Evolutionary conservation across 169 alveolate genomes (phyloP), one percentile per base, ranked within the genome.

Genomic region (Theileria equi): DNA sequence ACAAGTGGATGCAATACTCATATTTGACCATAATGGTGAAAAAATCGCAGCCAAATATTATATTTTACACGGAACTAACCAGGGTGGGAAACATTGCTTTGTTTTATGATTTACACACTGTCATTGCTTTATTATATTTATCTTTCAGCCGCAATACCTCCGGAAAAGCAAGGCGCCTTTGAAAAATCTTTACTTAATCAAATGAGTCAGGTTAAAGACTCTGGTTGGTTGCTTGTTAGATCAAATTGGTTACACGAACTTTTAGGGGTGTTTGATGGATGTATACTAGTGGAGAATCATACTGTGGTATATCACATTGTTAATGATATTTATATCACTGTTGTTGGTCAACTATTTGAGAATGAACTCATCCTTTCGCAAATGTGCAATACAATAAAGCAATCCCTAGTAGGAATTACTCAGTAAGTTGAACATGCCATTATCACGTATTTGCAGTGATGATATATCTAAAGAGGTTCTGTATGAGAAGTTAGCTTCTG

Each of bases 1-100:
- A 36, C 92, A 85, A 31, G 80, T 85, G 19, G 85, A 70, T 16
- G 92, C 86, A 2, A 77, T 85, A 29, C 57, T 85, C 40, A 59
- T 85, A 1, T 57, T 85, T 21, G 88, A 71, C 43, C 68, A 43
- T 1, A 41, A 58, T 60, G 92, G 92, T 6, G 88, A 80, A 2
- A 59, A 88, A 61, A 81, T 85, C 55, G 92, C 92, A 17, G 89
- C 72, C 50, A 80, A 77, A 36, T 85, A 85, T 54, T 85, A 85
- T 74, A 61, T 35, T 17, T 55, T 57, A 63, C 79, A 67, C 25
- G 47, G 47, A 11, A 34, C 55, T 4, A 60, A 34, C 19, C 29
- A 60, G 34, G 5, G 70, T 60, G 13, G 2, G 17, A 31, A 31
- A 10, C 32, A 17, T 53, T 1, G 8, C 17, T 11, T 3, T 11